These are phyloP conservation scores for Eutypella sp. DNA, from an alignment of 2,329 filamentous ascomycete genomes.

Conservation along the genomic window DNA sequence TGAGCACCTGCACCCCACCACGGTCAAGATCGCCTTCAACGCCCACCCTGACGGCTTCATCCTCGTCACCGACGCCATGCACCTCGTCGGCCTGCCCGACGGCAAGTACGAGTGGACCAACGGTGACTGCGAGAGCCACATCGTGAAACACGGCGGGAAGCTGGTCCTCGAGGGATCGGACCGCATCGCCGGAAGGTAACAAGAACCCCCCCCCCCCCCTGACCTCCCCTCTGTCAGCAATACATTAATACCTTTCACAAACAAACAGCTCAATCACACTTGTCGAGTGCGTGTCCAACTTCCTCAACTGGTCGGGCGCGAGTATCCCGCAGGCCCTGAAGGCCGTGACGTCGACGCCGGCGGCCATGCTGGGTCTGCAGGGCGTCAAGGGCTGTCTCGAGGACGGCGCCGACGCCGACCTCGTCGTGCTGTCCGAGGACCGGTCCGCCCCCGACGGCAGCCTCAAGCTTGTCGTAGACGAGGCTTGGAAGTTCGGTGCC, in stretches of 20 bases:
- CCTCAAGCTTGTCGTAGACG: constrained; percentile 58
- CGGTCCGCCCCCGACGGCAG: constrained; percentile 37
- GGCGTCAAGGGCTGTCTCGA: constrained; percentile 61
- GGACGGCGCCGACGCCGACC: constrained; percentile 60
- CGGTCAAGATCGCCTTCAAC: constrained; percentile 83
- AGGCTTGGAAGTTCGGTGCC: constrained; percentile 75
- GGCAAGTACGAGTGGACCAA: constrained; percentile 86
- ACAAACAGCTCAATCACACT: constrained; percentile 58
- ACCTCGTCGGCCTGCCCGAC: constrained; percentile 76
- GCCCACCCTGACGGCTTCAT: constrained; percentile 81
- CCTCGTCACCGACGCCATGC: constrained; percentile 90
- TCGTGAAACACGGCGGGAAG: constrained; percentile 66
- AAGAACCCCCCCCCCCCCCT: not conserved
- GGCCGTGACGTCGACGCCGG: constrained; percentile 72
- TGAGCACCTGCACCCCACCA: constrained; percentile 83
- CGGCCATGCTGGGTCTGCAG: constrained; percentile 67
- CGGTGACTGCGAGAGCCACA: constrained; percentile 50
- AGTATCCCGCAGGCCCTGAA: constrained; percentile 63
- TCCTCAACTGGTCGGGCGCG: constrained; percentile 68
- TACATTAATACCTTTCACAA: too few relatives aligned
- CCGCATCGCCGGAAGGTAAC: constrained; percentile 71
- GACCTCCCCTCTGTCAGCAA: too few relatives aligned
- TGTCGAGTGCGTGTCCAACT: constrained; percentile 80
- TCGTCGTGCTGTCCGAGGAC: constrained; percentile 62
- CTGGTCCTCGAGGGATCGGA: constrained; percentile 74